These are phyloP conservation scores for Chlorophyllum brunneum DNA, from an alignment of 768 basidiomycete species.

Conservation along the genomic window DNA sequence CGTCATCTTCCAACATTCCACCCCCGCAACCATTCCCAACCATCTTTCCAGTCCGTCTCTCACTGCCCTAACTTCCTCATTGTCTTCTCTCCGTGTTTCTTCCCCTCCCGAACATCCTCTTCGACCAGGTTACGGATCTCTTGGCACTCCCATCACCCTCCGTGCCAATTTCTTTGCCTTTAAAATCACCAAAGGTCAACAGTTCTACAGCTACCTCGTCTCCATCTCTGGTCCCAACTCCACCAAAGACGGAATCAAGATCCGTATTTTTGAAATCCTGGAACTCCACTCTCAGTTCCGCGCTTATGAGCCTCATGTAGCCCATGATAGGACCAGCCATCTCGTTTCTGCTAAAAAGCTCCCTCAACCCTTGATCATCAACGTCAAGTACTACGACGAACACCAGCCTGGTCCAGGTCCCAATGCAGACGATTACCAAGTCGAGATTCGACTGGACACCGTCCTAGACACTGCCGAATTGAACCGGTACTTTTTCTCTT, in stretches of 20 bases:
- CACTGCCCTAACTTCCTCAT: slow-evolving; percentile 32
- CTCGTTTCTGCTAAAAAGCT: slow-evolving; percentile 41
- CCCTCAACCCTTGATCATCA: slow-evolving; percentile 36
- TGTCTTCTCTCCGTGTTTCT: slow-evolving; percentile 24
- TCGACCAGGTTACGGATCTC: slow-evolving; percentile 51
- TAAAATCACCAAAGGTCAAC: slow-evolving; percentile 32
- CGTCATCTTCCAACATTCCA: slow-evolving; percentile 32
- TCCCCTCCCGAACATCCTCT: slow-evolving; percentile 33
- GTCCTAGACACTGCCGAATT: slow-evolving; percentile 30
- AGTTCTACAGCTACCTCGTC: slow-evolving; percentile 52
- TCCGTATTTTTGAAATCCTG: slow-evolving; percentile 49
- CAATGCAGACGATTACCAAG: slow-evolving; percentile 33
- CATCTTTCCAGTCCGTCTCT: slow-evolving; percentile 31
- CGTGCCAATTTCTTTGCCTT: slow-evolving; percentile 62
- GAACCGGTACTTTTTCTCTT: slow-evolving; percentile 22
- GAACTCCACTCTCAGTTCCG: slow-evolving; percentile 35
- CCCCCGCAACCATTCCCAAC: slow-evolving; percentile 28
- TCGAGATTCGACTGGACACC: slow-evolving; percentile 34
- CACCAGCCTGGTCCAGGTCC: slow-evolving; percentile 26
- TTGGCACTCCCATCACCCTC: slow-evolving; percentile 40
- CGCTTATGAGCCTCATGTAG: slow-evolving; percentile 38
- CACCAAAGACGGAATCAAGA: slow-evolving; percentile 37
- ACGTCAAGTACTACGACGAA: slow-evolving; percentile 36
- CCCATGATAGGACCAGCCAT: slow-evolving; percentile 43
- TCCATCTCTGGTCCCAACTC: slow-evolving; percentile 39